Percentiles rank a stretch among this genome's conserved stretches.
Conservation (phyloP, 371 early-diverging fungal species). For the Rhizopus delemar region DNA sequence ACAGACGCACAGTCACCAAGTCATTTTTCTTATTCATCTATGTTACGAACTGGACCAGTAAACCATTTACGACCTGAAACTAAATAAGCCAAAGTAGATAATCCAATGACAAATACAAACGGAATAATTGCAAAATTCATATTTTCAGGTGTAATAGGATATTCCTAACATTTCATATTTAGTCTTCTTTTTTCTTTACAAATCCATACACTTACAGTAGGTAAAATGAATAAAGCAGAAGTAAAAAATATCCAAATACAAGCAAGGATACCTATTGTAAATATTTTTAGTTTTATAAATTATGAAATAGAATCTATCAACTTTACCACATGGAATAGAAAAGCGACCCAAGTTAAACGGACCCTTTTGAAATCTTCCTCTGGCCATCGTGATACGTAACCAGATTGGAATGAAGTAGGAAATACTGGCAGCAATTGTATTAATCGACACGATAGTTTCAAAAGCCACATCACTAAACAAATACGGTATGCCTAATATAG, state of each 20-base stretch:
- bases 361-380: constrained; percentile 31
- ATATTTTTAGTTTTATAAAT: too few relatives aligned
- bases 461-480: constrained; percentile 51
- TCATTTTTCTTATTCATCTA: constrained; percentile 6
- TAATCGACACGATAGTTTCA: constrained; percentile 68
- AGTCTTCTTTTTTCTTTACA: not conserved
- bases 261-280: constrained; percentile 34
- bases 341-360: constrained; percentile 21
- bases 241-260: constrained; percentile 61
- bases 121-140: constrained; percentile 62
- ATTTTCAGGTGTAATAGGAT: constrained; percentile 58
- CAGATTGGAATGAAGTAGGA: constrained; percentile 71
- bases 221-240: constrained; percentile 63
- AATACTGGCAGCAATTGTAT: constrained; percentile 69
- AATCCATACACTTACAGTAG: constrained; percentile 26
- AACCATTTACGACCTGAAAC: constrained; percentile 63
- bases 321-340: constrained; percentile 25
- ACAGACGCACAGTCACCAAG: too few relatives aligned
- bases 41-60: constrained; percentile 52
- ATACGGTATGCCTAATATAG: constrained; percentile 46
- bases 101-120: constrained; percentile 40
- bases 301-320: too few relatives aligned
- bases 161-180: constrained; percentile 13
- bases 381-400: constrained; percentile 51
- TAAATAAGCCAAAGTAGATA: constrained; percentile 49